These are phyloP conservation scores for Arbutus unedo DNA, from an alignment of 148 eudicot species.

Conservation along the genomic window DNA sequence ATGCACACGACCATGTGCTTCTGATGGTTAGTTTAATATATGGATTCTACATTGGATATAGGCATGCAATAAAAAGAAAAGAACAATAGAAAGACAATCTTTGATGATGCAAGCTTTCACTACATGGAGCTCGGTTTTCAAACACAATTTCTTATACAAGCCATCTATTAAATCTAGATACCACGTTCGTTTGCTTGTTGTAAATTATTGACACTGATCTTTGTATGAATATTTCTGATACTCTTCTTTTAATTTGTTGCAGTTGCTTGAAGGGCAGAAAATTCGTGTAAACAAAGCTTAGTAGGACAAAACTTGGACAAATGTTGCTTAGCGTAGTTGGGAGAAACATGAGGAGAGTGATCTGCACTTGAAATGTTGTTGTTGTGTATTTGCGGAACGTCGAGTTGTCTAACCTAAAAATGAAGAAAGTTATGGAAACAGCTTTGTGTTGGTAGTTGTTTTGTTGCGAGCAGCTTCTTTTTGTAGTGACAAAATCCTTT, in stretches of 20 bases:
- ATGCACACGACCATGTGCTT: not conserved
- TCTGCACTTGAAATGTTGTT: not conserved
- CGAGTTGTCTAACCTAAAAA: not conserved
- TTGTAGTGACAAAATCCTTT: not conserved
- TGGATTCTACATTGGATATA: not conserved
- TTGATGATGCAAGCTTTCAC: constrained; percentile 6
- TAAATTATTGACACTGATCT: not conserved
- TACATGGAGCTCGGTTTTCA: not conserved
- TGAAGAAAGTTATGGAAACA: not conserved
- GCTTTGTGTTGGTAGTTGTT: not conserved
- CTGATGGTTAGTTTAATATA: not conserved
- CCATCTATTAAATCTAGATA: not conserved
- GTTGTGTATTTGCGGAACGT: not conserved
- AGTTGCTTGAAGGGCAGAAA: constrained; percentile 90
- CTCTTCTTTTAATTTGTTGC: constrained; percentile 25
- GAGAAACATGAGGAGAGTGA: constrained; percentile 4
- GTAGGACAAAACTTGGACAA: not conserved
- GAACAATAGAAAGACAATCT: not conserved
- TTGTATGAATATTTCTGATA: constrained; percentile 2
- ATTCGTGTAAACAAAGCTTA: constrained; percentile 86
- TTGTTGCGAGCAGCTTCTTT: not conserved
- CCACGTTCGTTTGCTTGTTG: not conserved
- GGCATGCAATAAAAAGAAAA: not conserved
- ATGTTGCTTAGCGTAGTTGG: not conserved
- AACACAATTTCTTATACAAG: not conserved